Evolutionary conservation across 2,329 filamentous ascomycete species (phyloP), one percentile per base, ranked within the genome.

Genomic region (Macroventuria anomochaeta): DNA sequence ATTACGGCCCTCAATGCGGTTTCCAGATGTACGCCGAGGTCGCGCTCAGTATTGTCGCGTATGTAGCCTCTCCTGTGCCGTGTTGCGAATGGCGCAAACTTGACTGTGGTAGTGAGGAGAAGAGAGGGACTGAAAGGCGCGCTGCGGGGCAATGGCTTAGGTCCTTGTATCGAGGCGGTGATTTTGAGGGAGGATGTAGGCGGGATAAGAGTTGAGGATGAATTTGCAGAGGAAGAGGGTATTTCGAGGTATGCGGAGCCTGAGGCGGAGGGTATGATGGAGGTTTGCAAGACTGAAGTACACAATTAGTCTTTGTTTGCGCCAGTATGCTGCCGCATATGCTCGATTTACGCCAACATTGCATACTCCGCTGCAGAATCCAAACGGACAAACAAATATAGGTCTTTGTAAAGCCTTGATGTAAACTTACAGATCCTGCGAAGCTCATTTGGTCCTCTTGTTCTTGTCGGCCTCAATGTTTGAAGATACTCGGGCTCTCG

Each of bases 11-110:
- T 85, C 43, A 99, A 81, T 21, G 95, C 93, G 13, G 91, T 93
- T 75, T 97, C 93, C 3, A 99, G 80, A 72, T 97, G 93, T 10
- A 93, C 89, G 11, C 91, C 91, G 2, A 99, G 82, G 71, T 99
- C 95, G 43, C 93, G 85, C 77, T 99, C 95, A 57, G 84, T 88
- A 13, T 88, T 82, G 73, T 97, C 93, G 39, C 93, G 87, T 18
- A 96, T 79, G 72, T 97, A 96, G 11, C 93, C 91, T 71, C 90
- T 85, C 54, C 95, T 84, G 65, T 88, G 85, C 53, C 89, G 84
- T 5, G 91, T 91, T 2, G 95, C 93, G 71, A 99, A 99, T 0
- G 95, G 93, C 0, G 95, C 93, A 72, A 96, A 97, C 77, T 97
- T 99, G 70, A 99, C 89, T 64, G 96, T 91, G 2, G 93, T 96